Conservation (phyloP, 108 stramenopile species). For the Ochromonas danica region DNA sequence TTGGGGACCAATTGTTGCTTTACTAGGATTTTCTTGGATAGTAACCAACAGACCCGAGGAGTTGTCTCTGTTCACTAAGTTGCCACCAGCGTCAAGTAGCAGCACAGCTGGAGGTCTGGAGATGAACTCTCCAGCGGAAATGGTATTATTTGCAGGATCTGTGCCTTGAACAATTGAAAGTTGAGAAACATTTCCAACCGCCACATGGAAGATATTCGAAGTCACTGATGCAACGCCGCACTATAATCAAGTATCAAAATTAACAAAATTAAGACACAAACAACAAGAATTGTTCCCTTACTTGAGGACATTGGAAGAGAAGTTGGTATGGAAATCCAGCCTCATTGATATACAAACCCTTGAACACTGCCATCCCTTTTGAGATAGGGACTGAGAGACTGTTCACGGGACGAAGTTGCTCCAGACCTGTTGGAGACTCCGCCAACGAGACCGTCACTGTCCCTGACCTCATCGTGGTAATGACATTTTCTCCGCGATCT, state of each 20-base stretch:
- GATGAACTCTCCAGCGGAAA: slow-evolving; percentile 9
- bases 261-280: not conserved
- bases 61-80: not conserved
- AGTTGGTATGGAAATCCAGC: slow-evolving; percentile 21
- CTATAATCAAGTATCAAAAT: not conserved
- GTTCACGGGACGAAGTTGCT: not conserved
- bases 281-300: not conserved
- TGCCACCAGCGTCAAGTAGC: slow-evolving; percentile 1
- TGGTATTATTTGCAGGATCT: not conserved
- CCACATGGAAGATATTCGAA: not conserved
- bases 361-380: slow-evolving; percentile 10
- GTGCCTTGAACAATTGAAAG: not conserved
- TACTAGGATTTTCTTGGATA: not conserved
- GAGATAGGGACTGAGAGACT: not conserved
- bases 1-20: not conserved
- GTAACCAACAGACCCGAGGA: not conserved
- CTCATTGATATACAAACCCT: slow-evolving; percentile 27
- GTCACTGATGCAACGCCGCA: not conserved
- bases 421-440: not conserved
- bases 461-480: not conserved
- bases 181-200: not conserved
- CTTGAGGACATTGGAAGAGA: not conserved
- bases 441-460: not conserved
- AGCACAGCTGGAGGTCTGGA: not conserved
- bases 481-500: slow-evolving; percentile 10